phyloP scores from a whole-genome alignment of 306 rosid genomes.

The Castanea mollissima region DNA sequence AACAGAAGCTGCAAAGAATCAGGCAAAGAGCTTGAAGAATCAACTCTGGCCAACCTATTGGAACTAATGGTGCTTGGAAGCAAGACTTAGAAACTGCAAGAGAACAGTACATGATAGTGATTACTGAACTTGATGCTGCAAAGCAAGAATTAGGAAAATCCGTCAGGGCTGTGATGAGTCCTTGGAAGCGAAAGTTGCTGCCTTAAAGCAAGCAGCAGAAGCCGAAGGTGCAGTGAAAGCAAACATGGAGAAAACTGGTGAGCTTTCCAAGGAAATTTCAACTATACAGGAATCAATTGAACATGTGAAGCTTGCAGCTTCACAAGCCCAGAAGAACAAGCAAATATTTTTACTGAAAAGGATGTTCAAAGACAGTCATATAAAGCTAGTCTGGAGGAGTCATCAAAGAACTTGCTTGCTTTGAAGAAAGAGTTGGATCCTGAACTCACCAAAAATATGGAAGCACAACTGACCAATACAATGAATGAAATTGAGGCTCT shows the following conservation, averaged over 20 bases:
- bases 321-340: constrained; percentile 72
- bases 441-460: constrained; percentile 57
- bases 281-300: constrained; percentile 67
- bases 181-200: constrained; percentile 52
- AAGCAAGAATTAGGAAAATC: constrained; percentile 73
- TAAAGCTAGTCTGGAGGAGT: constrained; percentile 65
- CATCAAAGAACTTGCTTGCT: constrained; percentile 53
- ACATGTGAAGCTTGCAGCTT: constrained; percentile 66
- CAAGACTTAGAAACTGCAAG: constrained; percentile 71
- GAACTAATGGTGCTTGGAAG: constrained; percentile 54
- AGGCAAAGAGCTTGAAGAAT: constrained; percentile 61
- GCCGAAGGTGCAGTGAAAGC: constrained; percentile 64
- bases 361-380: constrained; percentile 65
- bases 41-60: constrained; percentile 40
- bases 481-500: constrained; percentile 59
- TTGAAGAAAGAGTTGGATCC: constrained; percentile 64
- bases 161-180: constrained; percentile 75
- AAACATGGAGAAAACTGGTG: constrained; percentile 55
- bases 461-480: constrained; percentile 56
- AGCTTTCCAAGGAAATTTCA: constrained; percentile 76
- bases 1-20: constrained; percentile 61
- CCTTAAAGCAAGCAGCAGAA: constrained; percentile 57
- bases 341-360: constrained; percentile 62
- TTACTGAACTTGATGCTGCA: constrained; percentile 77
- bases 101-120: constrained; percentile 51